These are phyloP conservation scores for Wickerhamiella azymoides DNA, from an alignment of 805 yeast species.

Conservation along the genomic window DNA sequence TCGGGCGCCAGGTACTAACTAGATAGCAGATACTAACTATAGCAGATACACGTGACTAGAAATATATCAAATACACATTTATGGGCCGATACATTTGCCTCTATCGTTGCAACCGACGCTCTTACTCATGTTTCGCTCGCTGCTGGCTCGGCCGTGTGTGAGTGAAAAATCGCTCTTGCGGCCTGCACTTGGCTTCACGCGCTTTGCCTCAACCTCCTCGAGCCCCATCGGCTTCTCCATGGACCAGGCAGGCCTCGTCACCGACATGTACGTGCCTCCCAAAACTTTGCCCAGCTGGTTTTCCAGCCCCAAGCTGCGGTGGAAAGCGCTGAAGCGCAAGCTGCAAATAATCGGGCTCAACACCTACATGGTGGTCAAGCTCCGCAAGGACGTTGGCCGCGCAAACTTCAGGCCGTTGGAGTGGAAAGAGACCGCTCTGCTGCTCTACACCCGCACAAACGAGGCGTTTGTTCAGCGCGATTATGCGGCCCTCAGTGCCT, in stretches of 20 bases:
- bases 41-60: no score
- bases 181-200: not conserved
- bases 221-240: conserved; percentile 17
- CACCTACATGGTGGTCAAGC: conserved; percentile 20
- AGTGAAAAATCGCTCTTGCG: no score
- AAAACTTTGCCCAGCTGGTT: conserved; percentile 20
- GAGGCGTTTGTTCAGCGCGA: conserved; percentile 58
- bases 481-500: conserved; percentile 32
- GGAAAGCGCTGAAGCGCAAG: conserved; percentile 19
- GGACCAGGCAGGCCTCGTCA: conserved; percentile 21
- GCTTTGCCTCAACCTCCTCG: conserved; percentile 8
- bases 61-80: no score
- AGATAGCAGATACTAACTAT: no score
- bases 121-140: no score
- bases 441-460: conserved; percentile 62
- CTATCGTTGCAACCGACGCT: no score
- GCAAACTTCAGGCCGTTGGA: conserved; percentile 32
- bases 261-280: conserved; percentile 28
- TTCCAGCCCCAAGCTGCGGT: conserved; percentile 16
- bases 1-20: conserved; percentile 1
- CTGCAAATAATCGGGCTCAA: conserved; percentile 18
- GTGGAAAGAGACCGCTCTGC: conserved; percentile 81
- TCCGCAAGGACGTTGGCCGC: conserved; percentile 19
- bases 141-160: no score
- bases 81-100: no score